These are phyloP conservation scores for Lentinula edodes DNA, from an alignment of 768 basidiomycete species.

Conservation along the genomic window DNA sequence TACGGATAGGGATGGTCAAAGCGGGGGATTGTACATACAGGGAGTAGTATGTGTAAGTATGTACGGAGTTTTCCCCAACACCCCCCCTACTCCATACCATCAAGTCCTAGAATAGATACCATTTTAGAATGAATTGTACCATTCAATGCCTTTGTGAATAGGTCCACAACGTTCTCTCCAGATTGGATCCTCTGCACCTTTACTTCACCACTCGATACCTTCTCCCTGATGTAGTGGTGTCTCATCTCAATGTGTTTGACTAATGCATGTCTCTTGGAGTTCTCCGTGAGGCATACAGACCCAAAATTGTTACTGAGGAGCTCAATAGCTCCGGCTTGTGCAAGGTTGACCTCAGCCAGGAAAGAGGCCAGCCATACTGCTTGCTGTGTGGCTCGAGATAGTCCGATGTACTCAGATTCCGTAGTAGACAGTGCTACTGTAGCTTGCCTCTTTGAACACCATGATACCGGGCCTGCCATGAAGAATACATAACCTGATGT, in stretches of 20 bases:
- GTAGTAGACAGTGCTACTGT: too few species aligned
- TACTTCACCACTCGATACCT: slow-evolving; percentile 4
- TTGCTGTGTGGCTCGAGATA: slow-evolving; percentile 16
- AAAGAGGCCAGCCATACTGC: slow-evolving; percentile 22
- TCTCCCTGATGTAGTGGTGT: slow-evolving; percentile 8
- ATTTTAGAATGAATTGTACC: not conserved
- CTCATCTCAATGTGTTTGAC: slow-evolving; percentile 26
- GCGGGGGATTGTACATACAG: too few species aligned
- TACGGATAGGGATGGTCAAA: too few species aligned
- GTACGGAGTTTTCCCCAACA: not conserved
- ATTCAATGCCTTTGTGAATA: slow-evolving; percentile 12
- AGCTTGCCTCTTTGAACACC: slow-evolving; percentile 13
- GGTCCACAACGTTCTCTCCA: slow-evolving; percentile 6
- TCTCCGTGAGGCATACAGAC: slow-evolving; percentile 21
- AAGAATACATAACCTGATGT: slow-evolving; percentile 26
- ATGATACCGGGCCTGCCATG: slow-evolving; percentile 24
- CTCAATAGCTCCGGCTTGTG: not conserved
- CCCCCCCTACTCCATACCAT: slow-evolving; percentile 1
- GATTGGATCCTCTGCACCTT: slow-evolving; percentile 5
- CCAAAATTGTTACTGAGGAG: slow-evolving; percentile 22
- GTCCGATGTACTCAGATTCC: slow-evolving; percentile 13
- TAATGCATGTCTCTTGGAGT: slow-evolving; percentile 17
- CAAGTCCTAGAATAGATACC: not conserved
- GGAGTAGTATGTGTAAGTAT: too few species aligned
- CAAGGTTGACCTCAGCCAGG: slow-evolving; percentile 17